A percentile compares a stretch with the other conserved stretches of the same genome.
Evolutionary conservation across 495 filamentous ascomycete species (phyloP).

Genomic region (Trichoderma parareesei): DNA sequence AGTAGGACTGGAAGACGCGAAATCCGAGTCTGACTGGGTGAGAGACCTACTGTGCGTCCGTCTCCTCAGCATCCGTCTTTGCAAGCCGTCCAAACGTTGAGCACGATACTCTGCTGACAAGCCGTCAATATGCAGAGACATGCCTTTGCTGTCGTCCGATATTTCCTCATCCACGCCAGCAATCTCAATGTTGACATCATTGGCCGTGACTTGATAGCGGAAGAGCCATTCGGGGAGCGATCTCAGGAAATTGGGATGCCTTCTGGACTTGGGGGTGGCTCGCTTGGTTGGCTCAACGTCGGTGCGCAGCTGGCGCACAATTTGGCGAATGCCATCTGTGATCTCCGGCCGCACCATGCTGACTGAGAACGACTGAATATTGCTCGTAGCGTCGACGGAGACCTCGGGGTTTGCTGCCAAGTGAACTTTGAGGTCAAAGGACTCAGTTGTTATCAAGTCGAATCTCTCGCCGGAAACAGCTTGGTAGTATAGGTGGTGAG

Average conservation of each 20-base stretch:
- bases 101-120: conserved; percentile 89
- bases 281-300: conserved; percentile 55
- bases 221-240: conserved; percentile 76
- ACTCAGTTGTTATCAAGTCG: conserved; percentile 77
- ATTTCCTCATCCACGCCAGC: conserved; percentile 80
- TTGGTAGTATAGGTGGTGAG: conserved; percentile 93
- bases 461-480: conserved; percentile 72
- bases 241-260: conserved; percentile 61
- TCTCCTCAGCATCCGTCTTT: conserved; percentile 44
- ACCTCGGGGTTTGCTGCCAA: conserved; percentile 80
- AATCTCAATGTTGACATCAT: conserved; percentile 81
- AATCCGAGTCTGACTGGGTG: conserved; percentile 45
- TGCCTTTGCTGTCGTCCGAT: conserved; percentile 66
- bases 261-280: conserved; percentile 35
- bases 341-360: conserved; percentile 90
- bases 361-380: conserved; percentile 76
- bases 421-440: conserved; percentile 75
- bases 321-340: conserved; percentile 82
- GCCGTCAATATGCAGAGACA: conserved; percentile 78
- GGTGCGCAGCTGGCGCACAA: conserved; percentile 66
- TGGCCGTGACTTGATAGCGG: conserved; percentile 75
- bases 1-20: conserved; percentile 52
- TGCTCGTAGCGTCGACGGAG: conserved; percentile 69
- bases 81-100: conserved; percentile 55
- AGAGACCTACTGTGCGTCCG: conserved; percentile 50